Percentiles rank a stretch among this genome's conserved stretches.
These are phyloP conservation scores for Cyclotella baltica DNA, from an alignment of 108 stramenopile genomes.

Conservation along the genomic window DNA sequence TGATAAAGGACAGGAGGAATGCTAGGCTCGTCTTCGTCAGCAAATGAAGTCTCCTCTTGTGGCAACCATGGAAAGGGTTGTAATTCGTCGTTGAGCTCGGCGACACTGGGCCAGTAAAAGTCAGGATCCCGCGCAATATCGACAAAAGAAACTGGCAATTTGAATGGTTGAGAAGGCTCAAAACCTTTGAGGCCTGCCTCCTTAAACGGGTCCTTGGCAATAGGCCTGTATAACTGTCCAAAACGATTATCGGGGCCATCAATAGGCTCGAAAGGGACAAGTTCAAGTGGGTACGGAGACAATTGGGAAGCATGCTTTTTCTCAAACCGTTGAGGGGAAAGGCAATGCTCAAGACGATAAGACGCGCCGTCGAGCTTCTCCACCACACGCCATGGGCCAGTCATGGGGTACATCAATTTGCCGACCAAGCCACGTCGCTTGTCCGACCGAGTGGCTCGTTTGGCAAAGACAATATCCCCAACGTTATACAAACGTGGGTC, in stretches of 20 bases:
- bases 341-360: conserved; percentile 6
- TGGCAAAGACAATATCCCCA: conserved; percentile 16
- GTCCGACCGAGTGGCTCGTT: background rate
- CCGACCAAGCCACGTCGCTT: background rate
- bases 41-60: background rate
- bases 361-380: conserved; percentile 18
- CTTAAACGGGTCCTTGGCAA: background rate
- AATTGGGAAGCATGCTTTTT: conserved; percentile 23
- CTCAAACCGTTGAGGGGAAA: background rate
- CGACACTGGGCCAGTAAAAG: conserved; percentile 2
- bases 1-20: background rate
- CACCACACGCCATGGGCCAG: conserved; percentile 22
- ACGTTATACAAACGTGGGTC: conserved; percentile 1
- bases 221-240: background rate
- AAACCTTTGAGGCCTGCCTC: conserved; percentile 6
- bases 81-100: conserved; percentile 8
- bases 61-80: background rate
- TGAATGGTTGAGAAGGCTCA: conserved; percentile 1
- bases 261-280: conserved; percentile 3
- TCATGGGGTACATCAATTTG: conserved; percentile 7
- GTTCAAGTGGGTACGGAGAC: conserved; percentile 19
- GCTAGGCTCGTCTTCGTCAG: no score
- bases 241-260: conserved; percentile 3
- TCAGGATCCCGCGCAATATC: background rate
- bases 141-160: background rate